Evolutionary conservation across 2,329 filamentous ascomycete genomes (phyloP).

Genomic region (Penicillium carneum): DNA sequence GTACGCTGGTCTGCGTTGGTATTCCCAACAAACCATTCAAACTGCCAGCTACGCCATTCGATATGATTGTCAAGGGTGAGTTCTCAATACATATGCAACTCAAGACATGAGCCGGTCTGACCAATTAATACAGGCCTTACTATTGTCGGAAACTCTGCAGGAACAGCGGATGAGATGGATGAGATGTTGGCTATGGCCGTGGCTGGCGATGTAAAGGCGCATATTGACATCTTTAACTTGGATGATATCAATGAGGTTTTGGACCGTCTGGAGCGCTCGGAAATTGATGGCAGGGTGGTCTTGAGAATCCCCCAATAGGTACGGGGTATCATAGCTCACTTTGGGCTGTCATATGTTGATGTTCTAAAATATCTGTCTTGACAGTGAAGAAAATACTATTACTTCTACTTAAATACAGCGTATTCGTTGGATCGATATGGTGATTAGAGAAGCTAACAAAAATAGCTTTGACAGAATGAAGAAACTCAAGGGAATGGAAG

Average conservation of each 20-base stretch:
- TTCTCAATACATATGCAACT: background rate
- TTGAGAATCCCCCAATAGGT: slow-evolving; percentile 42
- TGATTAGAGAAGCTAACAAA: background rate
- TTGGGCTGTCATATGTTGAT: background rate
- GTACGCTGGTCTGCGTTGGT: slow-evolving; percentile 58
- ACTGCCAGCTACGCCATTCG: slow-evolving; percentile 56
- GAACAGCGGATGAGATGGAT: slow-evolving; percentile 56
- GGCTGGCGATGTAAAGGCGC: slow-evolving; percentile 50
- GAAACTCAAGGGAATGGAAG: background rate
- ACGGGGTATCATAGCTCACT: background rate
- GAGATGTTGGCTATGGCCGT: slow-evolving; percentile 55
- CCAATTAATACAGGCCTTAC: slow-evolving; percentile 43
- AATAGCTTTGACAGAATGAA: background rate
- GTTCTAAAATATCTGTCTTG: background rate
- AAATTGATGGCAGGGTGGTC: slow-evolving; percentile 50
- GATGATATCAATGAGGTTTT: slow-evolving; percentile 46
- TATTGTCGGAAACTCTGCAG: slow-evolving; percentile 57
- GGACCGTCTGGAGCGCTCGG: slow-evolving; percentile 45
- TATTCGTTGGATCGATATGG: background rate
- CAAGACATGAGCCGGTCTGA: background rate
- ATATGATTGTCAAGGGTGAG: slow-evolving; percentile 56
- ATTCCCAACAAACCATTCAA: slow-evolving; percentile 54
- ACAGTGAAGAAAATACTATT: too few species aligned
- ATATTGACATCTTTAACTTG: slow-evolving; percentile 49
- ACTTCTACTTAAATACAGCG: too few species aligned